Base-by-base conservation (phyloP, 2,329 filamentous ascomycete species). In the Arthrobotrys entomopaga region DNA sequence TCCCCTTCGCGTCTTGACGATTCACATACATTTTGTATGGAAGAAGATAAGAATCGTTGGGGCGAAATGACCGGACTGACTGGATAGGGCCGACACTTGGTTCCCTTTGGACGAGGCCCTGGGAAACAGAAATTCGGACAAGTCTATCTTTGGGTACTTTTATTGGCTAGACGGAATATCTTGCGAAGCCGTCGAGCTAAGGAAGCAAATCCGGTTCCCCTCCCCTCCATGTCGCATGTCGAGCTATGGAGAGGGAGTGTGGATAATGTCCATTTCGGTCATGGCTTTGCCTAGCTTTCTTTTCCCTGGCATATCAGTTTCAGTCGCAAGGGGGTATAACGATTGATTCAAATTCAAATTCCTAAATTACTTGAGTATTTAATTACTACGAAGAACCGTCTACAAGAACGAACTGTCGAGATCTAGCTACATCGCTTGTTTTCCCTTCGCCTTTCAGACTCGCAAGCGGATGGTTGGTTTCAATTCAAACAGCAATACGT, bases 191-290 rank as follows among this genome's bases (percentile, higher is more conserved):
- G 43, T 73, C 57, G 61, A 53, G 69, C 61, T 61, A 66, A 73
- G 61, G 69, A 53, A 72, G 67, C 56, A 63, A 61, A 73, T 73
- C 69, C 69, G 69, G 24, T 54, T 66, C 54, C 61, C 67, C 65
- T 34, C 29, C 56, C 64, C 20, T 56, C 56, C 52, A 52, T 56
- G 46, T 49, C 56, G 22, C 52, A 52, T 56, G 46, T 49, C 56
- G 22, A 22, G 58, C 43, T 65, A 53, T 48, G 56, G 3, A 22
- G 22, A 48, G 26, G 26, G 40, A 57, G 63, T 58, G 26, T 29
- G 63, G 63, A 24, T 57, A 58, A 24, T 49, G 40, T 50, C 42
- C 38, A 54, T 65, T 54, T 46, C 48, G 19, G 60, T 26, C 50
- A n/a, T 40, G 29, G 29, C 29, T 34, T 34, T 19, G 38, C n/a